Conservation (phyloP, 495 filamentous ascomycete genomes). For the Xylaria curta region DNA sequence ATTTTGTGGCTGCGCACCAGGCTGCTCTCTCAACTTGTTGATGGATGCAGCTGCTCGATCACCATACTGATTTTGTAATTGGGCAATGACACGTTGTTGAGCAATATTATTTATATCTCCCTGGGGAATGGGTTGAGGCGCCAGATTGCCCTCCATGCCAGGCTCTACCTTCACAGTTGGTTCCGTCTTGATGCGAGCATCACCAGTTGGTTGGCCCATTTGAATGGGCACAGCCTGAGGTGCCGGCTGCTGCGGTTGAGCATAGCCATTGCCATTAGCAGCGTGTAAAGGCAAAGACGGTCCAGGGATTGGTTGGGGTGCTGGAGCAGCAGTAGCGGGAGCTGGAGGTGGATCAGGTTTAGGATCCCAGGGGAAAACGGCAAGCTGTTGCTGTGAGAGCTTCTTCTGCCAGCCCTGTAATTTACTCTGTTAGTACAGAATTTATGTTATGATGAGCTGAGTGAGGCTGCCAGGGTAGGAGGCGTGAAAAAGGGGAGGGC, state of each 20-base stretch:
- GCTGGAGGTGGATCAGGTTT: slow-evolving; percentile 58
- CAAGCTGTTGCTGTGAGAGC: slow-evolving; percentile 79
- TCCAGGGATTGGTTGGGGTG: slow-evolving; percentile 35
- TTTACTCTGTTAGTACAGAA: slow-evolving; percentile 26
- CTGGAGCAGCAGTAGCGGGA: slow-evolving; percentile 49
- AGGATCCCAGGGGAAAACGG: slow-evolving; percentile 95
- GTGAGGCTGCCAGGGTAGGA: slow-evolving; percentile 17
- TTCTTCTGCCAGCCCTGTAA: slow-evolving; percentile 91
- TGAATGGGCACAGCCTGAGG: slow-evolving; percentile 46
- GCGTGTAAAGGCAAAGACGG: slow-evolving; percentile 38
- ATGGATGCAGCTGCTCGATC: slow-evolving; percentile 72
- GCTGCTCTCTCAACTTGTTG: slow-evolving; percentile 64
- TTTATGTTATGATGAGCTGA: neutral
- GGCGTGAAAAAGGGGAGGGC: slow-evolving; percentile 13
- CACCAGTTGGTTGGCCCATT: slow-evolving; percentile 44
- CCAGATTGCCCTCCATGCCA: slow-evolving; percentile 38
- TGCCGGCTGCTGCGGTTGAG: slow-evolving; percentile 46
- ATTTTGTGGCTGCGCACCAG: slow-evolving; percentile 39
- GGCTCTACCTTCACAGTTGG: slow-evolving; percentile 47
- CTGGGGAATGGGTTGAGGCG: slow-evolving; percentile 43
- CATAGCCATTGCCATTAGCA: slow-evolving; percentile 42
- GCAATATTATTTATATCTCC: slow-evolving; percentile 66
- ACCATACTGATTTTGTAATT: slow-evolving; percentile 74
- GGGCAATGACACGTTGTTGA: slow-evolving; percentile 46
- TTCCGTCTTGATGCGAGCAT: slow-evolving; percentile 75